Evolutionary conservation across 345 rosid genomes (phyloP), one percentile per base, ranked within the genome.

Genomic region (Psidium guajava): DNA sequence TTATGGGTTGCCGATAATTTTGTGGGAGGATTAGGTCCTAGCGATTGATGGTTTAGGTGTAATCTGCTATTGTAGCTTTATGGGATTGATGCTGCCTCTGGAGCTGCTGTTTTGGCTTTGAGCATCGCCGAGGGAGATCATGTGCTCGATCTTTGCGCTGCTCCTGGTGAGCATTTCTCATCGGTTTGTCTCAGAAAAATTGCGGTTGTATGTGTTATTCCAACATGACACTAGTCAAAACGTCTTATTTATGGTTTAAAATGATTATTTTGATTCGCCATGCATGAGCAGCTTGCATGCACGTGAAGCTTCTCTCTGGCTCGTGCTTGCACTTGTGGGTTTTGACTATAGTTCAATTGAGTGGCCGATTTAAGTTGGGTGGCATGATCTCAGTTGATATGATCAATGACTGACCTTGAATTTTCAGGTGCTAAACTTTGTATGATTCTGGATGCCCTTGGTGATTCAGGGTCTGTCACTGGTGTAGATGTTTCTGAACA

Each of bases 21-120:
- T 11, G 5, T 69, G 25, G 47, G 77, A 0, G 25, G 77, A 36
- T 36, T 69, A 36, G 77, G 77, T 9, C 36, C 77, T 69, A 36
- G 77, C 1, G 47, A 36, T 14, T 25, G 52, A 69, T 80, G 21
- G 64, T 44, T 47, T 36, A n/a, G 59, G 22, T 42, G 73, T 28
- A 54, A 15, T 50, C 83, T 69, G 83, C 77, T 58, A 53, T 54
- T 89, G 81, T 87, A 95, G 99, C 90, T 97, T 82, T 97, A 94
- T 92, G 99, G 98, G 82, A 93, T 97, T 58, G 98, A 95, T 86
- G 98, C 98, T 74, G 98, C 98, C 85, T 96, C 99, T 6, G 98
- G 98, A 40, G 98, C 99, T 9, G 95, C 99, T 83, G 98, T 96
- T 84, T 87, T 87, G 50, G 96, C 95, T 24, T 90, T 97, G 92